Conservation (phyloP, 2,329 filamentous ascomycete genomes). For the Fusarium citri region DNA sequence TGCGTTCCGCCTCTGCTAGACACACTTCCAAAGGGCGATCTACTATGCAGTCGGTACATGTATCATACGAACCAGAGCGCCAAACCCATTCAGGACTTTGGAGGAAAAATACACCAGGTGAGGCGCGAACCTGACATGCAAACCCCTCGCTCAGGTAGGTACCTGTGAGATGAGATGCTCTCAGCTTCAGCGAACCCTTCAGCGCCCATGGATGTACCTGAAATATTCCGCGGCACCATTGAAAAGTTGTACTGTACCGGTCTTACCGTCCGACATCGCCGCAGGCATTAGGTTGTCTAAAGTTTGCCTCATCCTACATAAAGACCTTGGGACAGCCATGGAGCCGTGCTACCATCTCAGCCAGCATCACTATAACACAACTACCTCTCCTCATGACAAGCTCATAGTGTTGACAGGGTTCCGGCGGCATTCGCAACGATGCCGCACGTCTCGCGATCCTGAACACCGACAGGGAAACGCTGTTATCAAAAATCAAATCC, state of each 20-base stretch:
- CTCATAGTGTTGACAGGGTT: constrained; percentile 21
- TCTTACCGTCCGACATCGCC: constrained; percentile 45
- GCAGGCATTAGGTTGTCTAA: constrained; percentile 14
- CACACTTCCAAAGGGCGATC: constrained; percentile 23
- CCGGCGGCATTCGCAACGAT: constrained; percentile 43
- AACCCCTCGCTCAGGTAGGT: constrained; percentile 37
- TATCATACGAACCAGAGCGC: constrained; percentile 16
- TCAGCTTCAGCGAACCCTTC: constrained; percentile 30
- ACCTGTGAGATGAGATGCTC: constrained; percentile 31
- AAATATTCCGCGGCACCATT: constrained; percentile 35
- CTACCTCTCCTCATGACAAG: constrained; percentile 10
- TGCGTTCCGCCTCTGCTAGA: constrained; percentile 11
- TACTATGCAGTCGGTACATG: constrained; percentile 16
- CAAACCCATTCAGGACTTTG: constrained; percentile 27
- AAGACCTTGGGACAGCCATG: constrained; percentile 26
- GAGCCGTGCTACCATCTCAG: constrained; percentile 20
- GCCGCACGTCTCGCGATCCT: constrained; percentile 43
- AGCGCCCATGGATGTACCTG: constrained; percentile 26
- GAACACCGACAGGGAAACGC: constrained; percentile 37
- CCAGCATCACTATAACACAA: constrained; percentile 22
- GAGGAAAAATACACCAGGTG: constrained; percentile 23
- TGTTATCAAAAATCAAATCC: constrained; percentile 40
- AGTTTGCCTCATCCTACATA: constrained; percentile 24
- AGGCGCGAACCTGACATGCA: constrained; percentile 39
- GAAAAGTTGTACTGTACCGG: constrained; percentile 35